Percentiles rank a stretch among this genome's conserved stretches.
These are phyloP conservation scores for Skeletonema costatum DNA, from an alignment of 108 stramenopile genomes.

Conservation along the genomic window DNA sequence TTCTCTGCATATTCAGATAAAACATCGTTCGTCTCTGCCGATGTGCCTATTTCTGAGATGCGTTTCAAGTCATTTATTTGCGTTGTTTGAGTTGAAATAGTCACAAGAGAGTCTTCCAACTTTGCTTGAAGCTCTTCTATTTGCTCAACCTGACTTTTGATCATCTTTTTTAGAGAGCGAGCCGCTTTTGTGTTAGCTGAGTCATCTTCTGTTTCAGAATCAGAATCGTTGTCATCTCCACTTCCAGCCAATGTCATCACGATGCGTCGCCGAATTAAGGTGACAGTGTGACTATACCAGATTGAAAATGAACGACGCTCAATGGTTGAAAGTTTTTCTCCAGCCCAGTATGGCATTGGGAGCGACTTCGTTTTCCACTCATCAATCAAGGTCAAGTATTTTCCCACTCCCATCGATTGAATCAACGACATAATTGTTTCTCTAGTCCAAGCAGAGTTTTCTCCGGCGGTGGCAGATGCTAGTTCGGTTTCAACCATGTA, in stretches of 20 bases:
- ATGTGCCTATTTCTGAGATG: slow-evolving; percentile 59
- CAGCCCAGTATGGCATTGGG: slow-evolving; percentile 37
- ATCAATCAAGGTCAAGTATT: slow-evolving; percentile 42
- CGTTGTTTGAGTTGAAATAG: slow-evolving; percentile 29
- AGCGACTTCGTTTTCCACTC: slow-evolving; percentile 37
- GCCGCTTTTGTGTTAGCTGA: not conserved
- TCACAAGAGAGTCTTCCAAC: slow-evolving; percentile 44
- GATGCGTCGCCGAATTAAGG: slow-evolving; percentile 67
- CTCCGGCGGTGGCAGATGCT: slow-evolving; percentile 30
- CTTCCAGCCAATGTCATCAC: slow-evolving; percentile 63
- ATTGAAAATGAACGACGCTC: slow-evolving; percentile 50
- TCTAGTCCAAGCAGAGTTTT: slow-evolving; percentile 41
- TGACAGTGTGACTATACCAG: slow-evolving; percentile 61
- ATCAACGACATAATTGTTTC: slow-evolving; percentile 46
- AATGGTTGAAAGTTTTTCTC: slow-evolving; percentile 28
- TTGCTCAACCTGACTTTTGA: slow-evolving; percentile 69
- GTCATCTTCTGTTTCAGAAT: slow-evolving; percentile 23
- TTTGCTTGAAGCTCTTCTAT: slow-evolving; percentile 62
- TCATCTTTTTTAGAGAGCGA: slow-evolving; percentile 55
- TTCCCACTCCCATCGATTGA: slow-evolving; percentile 47
- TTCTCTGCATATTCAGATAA: slow-evolving; percentile 63
- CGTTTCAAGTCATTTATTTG: slow-evolving; percentile 66
- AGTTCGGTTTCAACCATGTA: slow-evolving; percentile 31
- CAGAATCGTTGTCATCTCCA: slow-evolving; percentile 37
- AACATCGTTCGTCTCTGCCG: slow-evolving; percentile 69